Percentiles rank a stretch among this genome's conserved stretches.
These are phyloP conservation scores for Ophiostoma himal-ulmi DNA, from an alignment of 2,329 filamentous ascomycete species.

Conservation along the genomic window DNA sequence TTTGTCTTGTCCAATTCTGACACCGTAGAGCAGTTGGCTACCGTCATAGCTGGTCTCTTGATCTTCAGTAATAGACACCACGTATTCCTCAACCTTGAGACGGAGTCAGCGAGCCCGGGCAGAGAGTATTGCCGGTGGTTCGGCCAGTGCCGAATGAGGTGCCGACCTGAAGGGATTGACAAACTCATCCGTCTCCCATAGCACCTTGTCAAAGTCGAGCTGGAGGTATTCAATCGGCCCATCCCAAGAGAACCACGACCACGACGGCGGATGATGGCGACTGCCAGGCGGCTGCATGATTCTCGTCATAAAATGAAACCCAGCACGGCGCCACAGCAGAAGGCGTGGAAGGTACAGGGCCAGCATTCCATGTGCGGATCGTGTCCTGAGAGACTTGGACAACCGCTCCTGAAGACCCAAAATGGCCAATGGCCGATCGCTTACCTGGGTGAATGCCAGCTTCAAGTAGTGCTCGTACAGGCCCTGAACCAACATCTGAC, in stretches of 20 bases:
- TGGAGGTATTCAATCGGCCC: neutral
- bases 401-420: neutral
- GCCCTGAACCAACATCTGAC: neutral
- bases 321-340: neutral
- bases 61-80: neutral
- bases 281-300: neutral
- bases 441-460: neutral
- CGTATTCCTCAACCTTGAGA: no score
- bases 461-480: neutral
- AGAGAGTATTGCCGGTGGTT: no score
- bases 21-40: neutral
- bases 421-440: neutral
- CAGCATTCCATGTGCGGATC: neutral
- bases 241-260: neutral
- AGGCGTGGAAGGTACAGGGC: neutral
- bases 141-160: no score
- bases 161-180: neutral
- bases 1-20: neutral
- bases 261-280: neutral
- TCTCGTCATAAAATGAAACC: neutral
- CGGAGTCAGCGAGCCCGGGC: no score
- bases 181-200: neutral
- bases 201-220: neutral
- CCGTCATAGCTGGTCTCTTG: neutral
- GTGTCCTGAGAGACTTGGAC: neutral